A percentile compares a stretch with the other conserved stretches of the same genome.
Conservation (phyloP, 225 moss, liverwort and hornwort genomes). For the Asterella californica region DNA sequence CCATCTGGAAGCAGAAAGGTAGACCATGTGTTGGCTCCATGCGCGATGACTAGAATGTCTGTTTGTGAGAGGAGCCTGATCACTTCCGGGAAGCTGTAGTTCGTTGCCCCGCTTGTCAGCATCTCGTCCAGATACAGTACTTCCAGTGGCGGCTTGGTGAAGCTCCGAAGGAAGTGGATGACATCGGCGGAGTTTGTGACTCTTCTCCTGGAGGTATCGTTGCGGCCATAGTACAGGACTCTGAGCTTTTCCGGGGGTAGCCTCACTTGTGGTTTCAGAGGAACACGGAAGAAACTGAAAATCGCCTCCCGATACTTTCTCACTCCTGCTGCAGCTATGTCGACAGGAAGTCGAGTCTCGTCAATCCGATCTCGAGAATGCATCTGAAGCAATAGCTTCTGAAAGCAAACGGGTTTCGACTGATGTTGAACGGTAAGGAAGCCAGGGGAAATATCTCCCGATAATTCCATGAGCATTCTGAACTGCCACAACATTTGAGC, state of each 20-base stretch:
- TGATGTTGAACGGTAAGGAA: conserved; percentile 34
- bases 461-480: conserved; percentile 50
- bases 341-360: conserved; percentile 35
- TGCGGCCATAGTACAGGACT: conserved; percentile 39
- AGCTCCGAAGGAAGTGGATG: conserved; percentile 13
- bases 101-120: conserved; percentile 36
- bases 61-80: conserved; percentile 34
- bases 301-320: conserved; percentile 31
- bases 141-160: conserved; percentile 35
- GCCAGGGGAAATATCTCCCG: conserved; percentile 24
- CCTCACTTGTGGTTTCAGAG: conserved; percentile 19
- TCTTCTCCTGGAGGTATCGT: conserved; percentile 38
- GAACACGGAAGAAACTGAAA: conserved; percentile 32
- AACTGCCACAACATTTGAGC: conserved; percentile 49
- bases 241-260: conserved; percentile 31
- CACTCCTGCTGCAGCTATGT: conserved; percentile 34
- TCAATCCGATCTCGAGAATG: conserved; percentile 46
- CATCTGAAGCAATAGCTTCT: conserved; percentile 45
- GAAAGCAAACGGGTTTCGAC: conserved; percentile 35
- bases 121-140: conserved; percentile 41
- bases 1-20: conserved; percentile 48
- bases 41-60: conserved; percentile 44
- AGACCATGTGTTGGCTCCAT: conserved; percentile 55
- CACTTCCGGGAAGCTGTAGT: conserved; percentile 35
- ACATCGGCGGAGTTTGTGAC: conserved; percentile 32